Conservation (phyloP, 225 moss, liverwort and hornwort species). For the Bryoerythrophyllum caledonicum region DNA sequence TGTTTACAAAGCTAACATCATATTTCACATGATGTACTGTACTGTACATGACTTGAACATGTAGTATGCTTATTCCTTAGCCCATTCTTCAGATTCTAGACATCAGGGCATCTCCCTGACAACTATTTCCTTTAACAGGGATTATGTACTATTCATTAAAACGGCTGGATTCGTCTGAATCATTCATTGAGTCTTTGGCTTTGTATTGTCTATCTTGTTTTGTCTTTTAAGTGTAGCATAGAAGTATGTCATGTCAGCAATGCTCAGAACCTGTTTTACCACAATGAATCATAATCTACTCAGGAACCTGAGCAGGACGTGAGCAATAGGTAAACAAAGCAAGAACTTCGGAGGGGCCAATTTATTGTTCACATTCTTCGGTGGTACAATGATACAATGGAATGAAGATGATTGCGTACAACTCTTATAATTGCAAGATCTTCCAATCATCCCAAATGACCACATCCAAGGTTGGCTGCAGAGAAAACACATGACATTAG, state of each 20-base stretch:
- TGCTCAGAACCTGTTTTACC: not conserved
- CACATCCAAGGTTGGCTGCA: no score
- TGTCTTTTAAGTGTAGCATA: not conserved
- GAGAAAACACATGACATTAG: no score
- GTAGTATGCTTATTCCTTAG: not conserved
- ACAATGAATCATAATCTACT: not conserved
- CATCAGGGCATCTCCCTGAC: not conserved
- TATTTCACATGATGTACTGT: not conserved
- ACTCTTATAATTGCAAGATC: not conserved
- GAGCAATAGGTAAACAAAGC: not conserved
- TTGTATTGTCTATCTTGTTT: not conserved
- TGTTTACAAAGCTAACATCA: no score
- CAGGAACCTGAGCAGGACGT: no score
- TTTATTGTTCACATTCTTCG: not conserved
- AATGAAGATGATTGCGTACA: not conserved
- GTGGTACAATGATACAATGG: not conserved
- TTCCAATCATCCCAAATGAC: no score
- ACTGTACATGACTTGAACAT: not conserved
- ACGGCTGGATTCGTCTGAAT: not conserved
- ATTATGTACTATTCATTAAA: not conserved
- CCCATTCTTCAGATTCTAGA: not conserved
- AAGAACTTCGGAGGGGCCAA: not conserved
- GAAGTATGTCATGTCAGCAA: not conserved
- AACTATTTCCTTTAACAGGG: not conserved
- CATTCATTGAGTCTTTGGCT: not conserved